Percentiles rank a stretch among this genome's conserved stretches.
These are phyloP conservation scores for Barnettozyma sucrosica DNA, from an alignment of 805 yeast species.

Conservation along the genomic window DNA sequence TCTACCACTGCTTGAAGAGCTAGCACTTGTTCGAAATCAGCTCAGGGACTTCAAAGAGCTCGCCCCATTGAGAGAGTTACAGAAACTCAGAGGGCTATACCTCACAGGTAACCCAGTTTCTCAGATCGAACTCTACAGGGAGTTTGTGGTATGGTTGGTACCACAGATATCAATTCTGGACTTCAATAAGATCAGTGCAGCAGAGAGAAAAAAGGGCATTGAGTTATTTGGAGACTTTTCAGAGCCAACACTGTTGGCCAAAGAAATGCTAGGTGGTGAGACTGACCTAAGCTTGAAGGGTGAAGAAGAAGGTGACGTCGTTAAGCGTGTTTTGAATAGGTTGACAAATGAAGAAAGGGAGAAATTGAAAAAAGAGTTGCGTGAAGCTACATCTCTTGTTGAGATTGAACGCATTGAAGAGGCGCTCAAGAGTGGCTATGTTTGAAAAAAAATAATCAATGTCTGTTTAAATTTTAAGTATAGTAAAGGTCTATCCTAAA, in stretches of 20 bases:
- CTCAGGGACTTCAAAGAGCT: conserved; percentile 42
- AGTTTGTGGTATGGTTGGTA: conserved; percentile 50
- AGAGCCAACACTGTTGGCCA: conserved; percentile 27
- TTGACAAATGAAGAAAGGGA: conserved; percentile 50
- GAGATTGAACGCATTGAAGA: conserved; percentile 72
- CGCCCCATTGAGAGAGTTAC: conserved; percentile 33
- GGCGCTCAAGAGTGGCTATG: conserved; percentile 38
- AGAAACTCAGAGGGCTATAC: conserved; percentile 41
- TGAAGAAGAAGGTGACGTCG: conserved; percentile 28
- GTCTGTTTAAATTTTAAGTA: background rate
- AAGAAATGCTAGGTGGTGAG: conserved; percentile 18
- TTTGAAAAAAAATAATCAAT: conserved; percentile 9
- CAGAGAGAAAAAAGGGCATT: conserved; percentile 44
- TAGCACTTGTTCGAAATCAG: conserved; percentile 49
- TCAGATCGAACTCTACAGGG: conserved; percentile 47
- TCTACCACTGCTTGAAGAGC: conserved; percentile 43
- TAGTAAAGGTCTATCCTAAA: conserved; percentile 11
- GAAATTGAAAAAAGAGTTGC: conserved; percentile 46
- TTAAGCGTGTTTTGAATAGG: conserved; percentile 35
- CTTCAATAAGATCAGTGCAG: conserved; percentile 51
- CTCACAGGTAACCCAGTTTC: conserved; percentile 57
- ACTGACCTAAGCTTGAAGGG: background rate
- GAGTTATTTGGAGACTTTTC: conserved; percentile 36
- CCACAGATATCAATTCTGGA: conserved; percentile 67
- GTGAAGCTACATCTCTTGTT: conserved; percentile 58